Conservation (phyloP, 2,329 filamentous ascomycete genomes). For the Calonectria hawksworthii region DNA sequence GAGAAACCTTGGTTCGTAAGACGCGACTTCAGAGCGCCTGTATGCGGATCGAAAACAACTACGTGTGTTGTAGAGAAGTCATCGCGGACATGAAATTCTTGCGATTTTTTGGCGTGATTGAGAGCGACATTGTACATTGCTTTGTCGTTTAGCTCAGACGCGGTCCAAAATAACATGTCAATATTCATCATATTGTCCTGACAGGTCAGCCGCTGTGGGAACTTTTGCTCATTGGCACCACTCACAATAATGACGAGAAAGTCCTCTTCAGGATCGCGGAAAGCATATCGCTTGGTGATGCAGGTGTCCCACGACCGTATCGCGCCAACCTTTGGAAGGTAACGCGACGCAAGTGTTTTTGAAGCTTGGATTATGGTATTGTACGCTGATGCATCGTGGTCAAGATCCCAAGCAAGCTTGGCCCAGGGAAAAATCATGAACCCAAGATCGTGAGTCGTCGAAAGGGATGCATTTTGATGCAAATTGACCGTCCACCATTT, state of each 20-base stretch:
- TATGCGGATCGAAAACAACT: constrained; percentile 60
- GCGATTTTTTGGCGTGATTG: constrained; percentile 55
- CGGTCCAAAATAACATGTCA: constrained; percentile 58
- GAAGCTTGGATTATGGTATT: constrained; percentile 52
- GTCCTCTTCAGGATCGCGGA: constrained; percentile 51
- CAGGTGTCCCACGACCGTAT: constrained; percentile 61
- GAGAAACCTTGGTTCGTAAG: constrained; percentile 63
- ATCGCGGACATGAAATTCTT: constrained; percentile 54
- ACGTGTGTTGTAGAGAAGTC: constrained; percentile 58
- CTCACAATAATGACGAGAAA: constrained; percentile 59
- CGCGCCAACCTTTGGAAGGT: constrained; percentile 48
- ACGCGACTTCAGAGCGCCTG: constrained; percentile 54
- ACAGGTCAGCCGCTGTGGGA: not conserved
- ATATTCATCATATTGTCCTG: constrained; percentile 59
- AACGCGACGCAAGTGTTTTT: constrained; percentile 54
- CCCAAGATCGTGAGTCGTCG: constrained; percentile 58
- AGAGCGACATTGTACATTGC: constrained; percentile 52
- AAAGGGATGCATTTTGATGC: constrained; percentile 51
- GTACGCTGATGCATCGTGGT: constrained; percentile 52
- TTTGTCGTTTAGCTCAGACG: constrained; percentile 48
- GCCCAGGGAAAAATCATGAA: constrained; percentile 60
- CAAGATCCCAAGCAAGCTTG: constrained; percentile 54
- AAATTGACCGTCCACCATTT: constrained; percentile 58
- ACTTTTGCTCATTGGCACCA: not conserved
- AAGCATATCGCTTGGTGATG: constrained; percentile 54